Percentiles rank a stretch among this genome's conserved stretches.
Conservation (phyloP, 1,284 basidiomycete species). For the Lentinula novae-zelandiae region DNA sequence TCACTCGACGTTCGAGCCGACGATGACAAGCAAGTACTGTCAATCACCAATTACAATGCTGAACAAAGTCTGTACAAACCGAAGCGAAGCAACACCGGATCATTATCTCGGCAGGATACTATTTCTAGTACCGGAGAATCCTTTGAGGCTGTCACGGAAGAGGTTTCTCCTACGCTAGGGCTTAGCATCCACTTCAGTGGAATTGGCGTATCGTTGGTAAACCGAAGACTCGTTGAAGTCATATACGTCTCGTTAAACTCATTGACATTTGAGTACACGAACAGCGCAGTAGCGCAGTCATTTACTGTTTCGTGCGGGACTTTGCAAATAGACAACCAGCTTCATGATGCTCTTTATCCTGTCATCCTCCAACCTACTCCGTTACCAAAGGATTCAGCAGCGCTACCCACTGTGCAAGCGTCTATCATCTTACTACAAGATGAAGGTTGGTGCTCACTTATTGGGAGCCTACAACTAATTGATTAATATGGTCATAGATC, state of each 20-base stretch:
- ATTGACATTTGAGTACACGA: slow-evolving; percentile 84
- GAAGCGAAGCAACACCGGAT: slow-evolving; percentile 45
- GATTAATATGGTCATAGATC: slow-evolving; percentile 50
- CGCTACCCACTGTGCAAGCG: slow-evolving; percentile 90
- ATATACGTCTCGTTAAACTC: slow-evolving; percentile 83
- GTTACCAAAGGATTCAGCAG: slow-evolving; percentile 78
- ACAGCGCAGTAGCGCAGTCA: slow-evolving; percentile 80
- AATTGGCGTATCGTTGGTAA: slow-evolving; percentile 91
- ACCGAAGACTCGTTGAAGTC: slow-evolving; percentile 86
- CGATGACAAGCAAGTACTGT: slow-evolving; percentile 81
- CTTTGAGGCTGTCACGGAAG: slow-evolving; percentile 88
- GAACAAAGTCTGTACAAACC: slow-evolving; percentile 90
- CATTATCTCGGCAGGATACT: slow-evolving; percentile 67
- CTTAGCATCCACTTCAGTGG: slow-evolving; percentile 84
- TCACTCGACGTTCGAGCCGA: slow-evolving; percentile 95
- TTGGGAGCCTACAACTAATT: slow-evolving; percentile 3
- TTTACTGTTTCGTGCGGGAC: slow-evolving; percentile 83
- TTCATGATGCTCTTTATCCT: slow-evolving; percentile 95
- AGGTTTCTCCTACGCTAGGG: slow-evolving; percentile 64
- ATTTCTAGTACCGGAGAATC: slow-evolving; percentile 66
- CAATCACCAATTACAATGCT: slow-evolving; percentile 86
- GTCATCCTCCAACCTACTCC: slow-evolving; percentile 96
- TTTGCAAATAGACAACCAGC: slow-evolving; percentile 96
- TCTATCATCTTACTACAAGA: slow-evolving; percentile 92
- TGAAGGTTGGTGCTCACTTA: slow-evolving; percentile 54